Conservation (phyloP, 257 asterid species). For the Paraleonurus japonicus region DNA sequence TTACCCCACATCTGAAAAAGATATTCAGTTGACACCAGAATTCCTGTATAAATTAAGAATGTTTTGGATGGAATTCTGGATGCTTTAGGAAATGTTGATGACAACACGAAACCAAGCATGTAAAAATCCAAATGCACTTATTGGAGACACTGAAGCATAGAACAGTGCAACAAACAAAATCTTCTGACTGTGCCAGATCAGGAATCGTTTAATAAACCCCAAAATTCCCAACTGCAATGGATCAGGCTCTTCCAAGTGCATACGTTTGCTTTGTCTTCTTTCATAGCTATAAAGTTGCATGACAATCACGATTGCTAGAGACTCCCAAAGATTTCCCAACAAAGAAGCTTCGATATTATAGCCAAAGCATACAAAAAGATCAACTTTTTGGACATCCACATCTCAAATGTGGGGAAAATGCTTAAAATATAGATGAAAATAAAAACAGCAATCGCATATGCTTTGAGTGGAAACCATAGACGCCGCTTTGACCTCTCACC, state of each 20-base stretch:
- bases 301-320: conserved; percentile 83
- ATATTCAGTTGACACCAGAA: conserved; percentile 73
- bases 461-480: conserved; percentile 95
- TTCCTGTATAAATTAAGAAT: conserved; percentile 80
- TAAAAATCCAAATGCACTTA: conserved; percentile 85
- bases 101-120: conserved; percentile 73
- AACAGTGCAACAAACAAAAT: conserved; percentile 68
- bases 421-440: conserved; percentile 68
- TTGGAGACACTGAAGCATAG: conserved; percentile 88
- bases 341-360: conserved; percentile 67
- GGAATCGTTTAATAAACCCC: conserved; percentile 72
- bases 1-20: conserved; percentile 96
- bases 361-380: conserved; percentile 69
- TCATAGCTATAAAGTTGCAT: conserved; percentile 99
- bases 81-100: conserved; percentile 73
- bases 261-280: conserved; percentile 84
- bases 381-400: conserved; percentile 69
- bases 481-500: conserved; percentile 82
- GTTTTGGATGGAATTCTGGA: conserved; percentile 85
- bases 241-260: conserved; percentile 54
- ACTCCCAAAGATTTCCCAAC: conserved; percentile 80
- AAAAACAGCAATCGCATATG: conserved; percentile 70
- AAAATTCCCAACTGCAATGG: conserved; percentile 65
- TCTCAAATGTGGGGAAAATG: conserved; percentile 78
- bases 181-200: conserved; percentile 97